Evolutionary conservation across 306 rosid genomes (phyloP), one percentile per base, ranked within the genome.

Genomic region (Argentina anserina): DNA sequence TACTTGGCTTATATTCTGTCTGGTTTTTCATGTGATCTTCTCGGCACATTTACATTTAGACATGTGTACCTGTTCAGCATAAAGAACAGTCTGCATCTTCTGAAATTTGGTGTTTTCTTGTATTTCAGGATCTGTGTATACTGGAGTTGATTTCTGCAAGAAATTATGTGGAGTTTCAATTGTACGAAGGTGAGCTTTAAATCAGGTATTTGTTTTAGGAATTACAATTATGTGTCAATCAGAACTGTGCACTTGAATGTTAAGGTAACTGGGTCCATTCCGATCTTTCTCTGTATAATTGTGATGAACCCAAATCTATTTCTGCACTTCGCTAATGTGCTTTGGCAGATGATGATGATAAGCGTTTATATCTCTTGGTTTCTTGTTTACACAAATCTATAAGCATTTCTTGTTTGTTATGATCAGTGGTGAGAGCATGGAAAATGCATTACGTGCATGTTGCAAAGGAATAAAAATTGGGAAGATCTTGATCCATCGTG

Each of bases 381-480:
- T 55, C 42, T 69, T 49, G 29, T 34, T 71, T 56, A n/a, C 42
- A 13, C 8, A 18, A 26, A 47, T 66, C 40, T 18, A 71, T 53
- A 33, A 46, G 18, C 64, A 76, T 72, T 74, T 67, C 23, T 65
- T 84, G 76, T 76, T 81, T 66, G 73, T 79, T 83, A 42, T 73
- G 50, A 10, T 40, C 41, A 94, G 99, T 86, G 99, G 99, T 74
- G 99, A 91, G 83, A 93, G 98, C 87, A 93, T 93, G 98, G 98
- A 93, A 86, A 93, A 90, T 75, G 98, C 98, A 20, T 77, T 94
- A 70, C 97, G 97, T 71, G 96, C 99, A 73, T 91, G 99, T 76
- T 94, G 99, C 87, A 94, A 94, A 79, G 97, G 99, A 71, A 94
- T 94, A 60, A 94, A 94, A 84, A 94, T 94, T 81, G 99, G 99